These are phyloP conservation scores for Thraustotheca clavata DNA, from an alignment of 352 stramenopile genomes.

Conservation along the genomic window DNA sequence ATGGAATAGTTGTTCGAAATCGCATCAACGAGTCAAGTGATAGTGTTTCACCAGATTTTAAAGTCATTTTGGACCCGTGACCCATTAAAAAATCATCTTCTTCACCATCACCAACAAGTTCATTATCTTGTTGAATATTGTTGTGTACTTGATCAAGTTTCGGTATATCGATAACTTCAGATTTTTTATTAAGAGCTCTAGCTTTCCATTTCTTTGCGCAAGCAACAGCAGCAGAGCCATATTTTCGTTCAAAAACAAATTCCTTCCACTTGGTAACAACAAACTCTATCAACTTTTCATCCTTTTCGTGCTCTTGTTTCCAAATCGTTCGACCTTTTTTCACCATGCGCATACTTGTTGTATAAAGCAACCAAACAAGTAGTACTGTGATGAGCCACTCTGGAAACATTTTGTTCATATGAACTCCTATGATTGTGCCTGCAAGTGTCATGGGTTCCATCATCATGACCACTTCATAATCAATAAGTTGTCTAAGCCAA, in stretches of 20 bases:
- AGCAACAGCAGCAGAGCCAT: constrained; percentile 24
- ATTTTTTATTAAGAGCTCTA: background rate
- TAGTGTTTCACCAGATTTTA: background rate
- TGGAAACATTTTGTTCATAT: constrained; percentile 73
- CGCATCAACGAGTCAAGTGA: background rate
- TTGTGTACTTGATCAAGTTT: too few species aligned
- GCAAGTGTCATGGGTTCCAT: constrained; percentile 84
- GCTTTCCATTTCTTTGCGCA: constrained; percentile 1
- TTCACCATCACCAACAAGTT: background rate
- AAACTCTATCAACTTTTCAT: constrained; percentile 35
- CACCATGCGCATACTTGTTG: constrained; percentile 56
- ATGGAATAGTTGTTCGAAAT: constrained; percentile 31
- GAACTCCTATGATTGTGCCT: constrained; percentile 78
- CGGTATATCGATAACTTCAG: background rate
- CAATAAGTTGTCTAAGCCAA: constrained; percentile 40
- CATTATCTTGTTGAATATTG: background rate
- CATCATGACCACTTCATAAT: constrained; percentile 78
- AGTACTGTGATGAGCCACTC: constrained; percentile 77
- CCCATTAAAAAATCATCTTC: background rate
- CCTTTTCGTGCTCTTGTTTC: constrained; percentile 44
- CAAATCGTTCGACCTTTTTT: constrained; percentile 60
- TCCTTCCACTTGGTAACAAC: constrained; percentile 63
- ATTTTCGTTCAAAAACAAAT: constrained; percentile 51
- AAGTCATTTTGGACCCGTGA: background rate
- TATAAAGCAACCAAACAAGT: constrained; percentile 67